These are phyloP conservation scores for Wilhelminamyces savonicus DNA, from an alignment of 805 yeast species.

Conservation along the genomic window DNA sequence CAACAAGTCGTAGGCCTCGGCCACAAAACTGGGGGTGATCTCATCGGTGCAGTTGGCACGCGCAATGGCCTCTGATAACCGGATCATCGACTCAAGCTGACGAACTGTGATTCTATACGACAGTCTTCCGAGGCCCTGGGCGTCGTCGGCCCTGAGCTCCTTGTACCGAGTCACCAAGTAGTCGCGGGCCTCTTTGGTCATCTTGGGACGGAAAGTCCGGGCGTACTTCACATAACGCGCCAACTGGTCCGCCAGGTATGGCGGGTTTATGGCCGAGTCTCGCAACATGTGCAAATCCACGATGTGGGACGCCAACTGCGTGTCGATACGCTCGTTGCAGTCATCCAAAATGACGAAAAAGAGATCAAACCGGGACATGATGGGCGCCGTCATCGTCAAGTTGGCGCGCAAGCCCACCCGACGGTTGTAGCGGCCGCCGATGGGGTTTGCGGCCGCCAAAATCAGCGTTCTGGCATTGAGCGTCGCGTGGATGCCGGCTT, in stretches of 20 bases:
- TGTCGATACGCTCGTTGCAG: conserved; percentile 85
- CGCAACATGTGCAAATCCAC: conserved; percentile 87
- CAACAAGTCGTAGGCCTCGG: conserved; percentile 86
- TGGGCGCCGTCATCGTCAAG: conserved; percentile 94
- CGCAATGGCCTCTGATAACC: conserved; percentile 94
- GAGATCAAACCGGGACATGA: conserved; percentile 95
- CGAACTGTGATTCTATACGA: conserved; percentile 95
- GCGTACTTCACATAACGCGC: conserved; percentile 88
- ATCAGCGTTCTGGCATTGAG: conserved; percentile 94
- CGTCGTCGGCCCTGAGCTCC: conserved; percentile 82
- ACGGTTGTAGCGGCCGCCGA: conserved; percentile 93
- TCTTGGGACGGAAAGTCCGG: conserved; percentile 82
- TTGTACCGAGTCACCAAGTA: conserved; percentile 73
- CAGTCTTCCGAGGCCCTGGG: conserved; percentile 79
- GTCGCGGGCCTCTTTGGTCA: conserved; percentile 77
- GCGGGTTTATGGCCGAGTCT: conserved; percentile 86
- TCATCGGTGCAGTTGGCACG: conserved; percentile 92
- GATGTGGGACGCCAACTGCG: conserved; percentile 86
- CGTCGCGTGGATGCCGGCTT: conserved; percentile 98
- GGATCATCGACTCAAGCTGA: conserved; percentile 89
- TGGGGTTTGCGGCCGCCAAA: conserved; percentile 97
- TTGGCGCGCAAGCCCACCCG: conserved; percentile 79
- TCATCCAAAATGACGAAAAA: conserved; percentile 94
- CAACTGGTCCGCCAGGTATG: conserved; percentile 82
- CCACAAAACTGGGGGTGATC: conserved; percentile 76